Percentiles rank a stretch among this genome's conserved stretches.
Evolutionary conservation across 2,329 filamentous ascomycete genomes (phyloP).

Genomic region (Dothistroma septosporum): DNA sequence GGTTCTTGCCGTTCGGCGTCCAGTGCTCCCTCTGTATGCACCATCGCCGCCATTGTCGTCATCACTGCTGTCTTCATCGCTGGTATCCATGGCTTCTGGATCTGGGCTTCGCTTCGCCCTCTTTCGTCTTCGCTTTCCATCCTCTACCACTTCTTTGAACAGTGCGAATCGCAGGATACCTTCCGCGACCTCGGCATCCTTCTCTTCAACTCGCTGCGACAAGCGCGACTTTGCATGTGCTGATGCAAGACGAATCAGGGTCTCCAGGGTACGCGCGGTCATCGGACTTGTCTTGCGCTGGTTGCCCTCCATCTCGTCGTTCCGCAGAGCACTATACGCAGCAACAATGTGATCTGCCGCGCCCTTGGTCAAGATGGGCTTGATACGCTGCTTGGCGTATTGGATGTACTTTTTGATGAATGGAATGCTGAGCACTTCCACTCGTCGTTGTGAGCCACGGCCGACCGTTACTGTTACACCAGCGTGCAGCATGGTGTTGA

Average conservation of each 20-base stretch:
- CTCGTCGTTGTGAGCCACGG: conserved; percentile 68
- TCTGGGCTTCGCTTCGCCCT: conserved; percentile 63
- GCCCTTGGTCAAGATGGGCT: conserved; percentile 83
- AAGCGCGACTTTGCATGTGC: conserved; percentile 91
- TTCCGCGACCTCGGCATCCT: conserved; percentile 83
- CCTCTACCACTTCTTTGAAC: conserved; percentile 87
- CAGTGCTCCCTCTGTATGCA: conserved; percentile 27
- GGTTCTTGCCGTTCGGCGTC: conserved; percentile 27
- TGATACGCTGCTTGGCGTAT: conserved; percentile 88
- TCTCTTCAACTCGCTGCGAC: conserved; percentile 82
- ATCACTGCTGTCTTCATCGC: conserved; percentile 54
- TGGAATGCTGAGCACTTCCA: conserved; percentile 88
- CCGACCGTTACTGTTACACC: conserved; percentile 76
- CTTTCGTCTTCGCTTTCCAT: conserved; percentile 76
- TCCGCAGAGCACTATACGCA: conserved; percentile 86
- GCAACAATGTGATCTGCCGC: conserved; percentile 88
- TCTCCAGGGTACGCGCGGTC: conserved; percentile 95
- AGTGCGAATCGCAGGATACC: conserved; percentile 87
- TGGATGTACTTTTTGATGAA: conserved; percentile 99
- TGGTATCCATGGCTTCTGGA: conserved; percentile 51
- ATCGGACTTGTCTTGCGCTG: conserved; percentile 90
- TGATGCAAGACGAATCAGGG: conserved; percentile 93
- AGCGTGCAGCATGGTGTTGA: conserved; percentile 89
- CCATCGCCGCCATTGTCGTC: conserved; percentile 52
- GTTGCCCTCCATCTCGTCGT: conserved; percentile 93